These are phyloP conservation scores for Triticum monococcum DNA, from an alignment of 176 grass and related monocot genomes.

Conservation along the genomic window DNA sequence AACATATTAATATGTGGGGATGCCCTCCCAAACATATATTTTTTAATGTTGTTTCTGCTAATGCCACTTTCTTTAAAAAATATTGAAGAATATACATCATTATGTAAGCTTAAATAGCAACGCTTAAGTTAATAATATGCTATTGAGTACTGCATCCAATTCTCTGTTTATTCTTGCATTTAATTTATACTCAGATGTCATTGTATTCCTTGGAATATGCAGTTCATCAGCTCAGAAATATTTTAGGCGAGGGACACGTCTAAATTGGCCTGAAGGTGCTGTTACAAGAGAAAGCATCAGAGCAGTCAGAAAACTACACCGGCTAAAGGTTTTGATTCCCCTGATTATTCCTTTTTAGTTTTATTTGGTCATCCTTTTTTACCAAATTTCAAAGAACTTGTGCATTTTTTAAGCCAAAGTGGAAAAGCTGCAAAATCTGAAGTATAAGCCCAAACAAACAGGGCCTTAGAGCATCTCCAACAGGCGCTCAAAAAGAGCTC, in stretches of 20 bases:
- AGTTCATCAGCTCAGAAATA: conserved; percentile 89
- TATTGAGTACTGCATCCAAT: background rate
- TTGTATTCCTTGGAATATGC: conserved; percentile 30
- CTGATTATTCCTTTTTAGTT: background rate
- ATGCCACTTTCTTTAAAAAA: background rate
- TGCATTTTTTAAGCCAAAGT: background rate
- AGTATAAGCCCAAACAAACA: too few relatives aligned
- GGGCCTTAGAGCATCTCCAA: too few relatives aligned
- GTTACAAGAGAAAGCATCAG: conserved; percentile 89
- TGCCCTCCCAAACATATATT: background rate
- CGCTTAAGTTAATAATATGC: background rate
- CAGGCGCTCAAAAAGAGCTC: too few relatives aligned
- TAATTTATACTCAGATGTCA: conserved; percentile 4
- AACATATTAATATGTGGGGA: background rate
- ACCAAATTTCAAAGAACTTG: background rate
- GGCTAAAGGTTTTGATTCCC: conserved; percentile 61
- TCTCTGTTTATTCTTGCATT: background rate
- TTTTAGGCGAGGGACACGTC: conserved; percentile 66
- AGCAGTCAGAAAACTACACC: conserved; percentile 72
- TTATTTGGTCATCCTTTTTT: background rate
- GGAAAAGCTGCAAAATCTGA: too few relatives aligned
- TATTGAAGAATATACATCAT: background rate
- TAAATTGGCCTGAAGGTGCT: conserved; percentile 98
- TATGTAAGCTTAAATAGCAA: background rate
- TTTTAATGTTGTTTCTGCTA: background rate